phyloP scores from a whole-genome alignment of 495 filamentous ascomycete species.

The Jackrogersella multiformis region DNA sequence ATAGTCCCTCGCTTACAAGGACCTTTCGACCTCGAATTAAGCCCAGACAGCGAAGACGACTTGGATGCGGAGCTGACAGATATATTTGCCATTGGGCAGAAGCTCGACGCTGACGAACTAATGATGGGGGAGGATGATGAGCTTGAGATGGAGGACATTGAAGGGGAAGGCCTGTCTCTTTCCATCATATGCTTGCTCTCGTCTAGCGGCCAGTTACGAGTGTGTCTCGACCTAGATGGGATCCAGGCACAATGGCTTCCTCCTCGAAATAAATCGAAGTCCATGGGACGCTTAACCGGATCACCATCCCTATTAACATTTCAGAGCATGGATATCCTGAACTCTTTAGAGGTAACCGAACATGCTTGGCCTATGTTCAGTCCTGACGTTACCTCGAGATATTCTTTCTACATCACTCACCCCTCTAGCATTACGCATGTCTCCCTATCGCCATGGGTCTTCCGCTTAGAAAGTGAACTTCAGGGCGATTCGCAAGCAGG shows the following conservation, averaged over 20 bases:
- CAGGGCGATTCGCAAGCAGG: constrained; percentile 70
- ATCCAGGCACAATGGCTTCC: constrained; percentile 89
- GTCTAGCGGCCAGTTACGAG: constrained; percentile 73
- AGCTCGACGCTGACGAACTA: constrained; percentile 64
- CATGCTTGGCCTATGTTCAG: constrained; percentile 78
- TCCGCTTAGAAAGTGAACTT: constrained; percentile 79
- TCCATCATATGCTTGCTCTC: constrained; percentile 79
- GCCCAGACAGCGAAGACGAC: constrained; percentile 70
- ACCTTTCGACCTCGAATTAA: constrained; percentile 77
- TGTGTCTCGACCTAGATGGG: constrained; percentile 82
- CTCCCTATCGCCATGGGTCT: constrained; percentile 77
- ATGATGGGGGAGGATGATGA: constrained; percentile 70
- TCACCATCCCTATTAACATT: constrained; percentile 58
- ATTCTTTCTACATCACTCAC: constrained; percentile 82
- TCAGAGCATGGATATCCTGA: constrained; percentile 69
- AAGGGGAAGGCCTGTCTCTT: constrained; percentile 73
- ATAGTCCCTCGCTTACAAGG: constrained; percentile 83
- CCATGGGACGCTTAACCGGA: constrained; percentile 44
- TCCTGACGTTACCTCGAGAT: constrained; percentile 73
- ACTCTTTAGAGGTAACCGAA: constrained; percentile 57
- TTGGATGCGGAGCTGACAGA: constrained; percentile 69
- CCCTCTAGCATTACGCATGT: constrained; percentile 74
- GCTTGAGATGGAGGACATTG: constrained; percentile 61
- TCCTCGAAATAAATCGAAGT: constrained; percentile 57
- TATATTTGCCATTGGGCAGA: constrained; percentile 63